Conservation (phyloP, 768 basidiomycete species). For the Sporobolomyces phaffii region DNA sequence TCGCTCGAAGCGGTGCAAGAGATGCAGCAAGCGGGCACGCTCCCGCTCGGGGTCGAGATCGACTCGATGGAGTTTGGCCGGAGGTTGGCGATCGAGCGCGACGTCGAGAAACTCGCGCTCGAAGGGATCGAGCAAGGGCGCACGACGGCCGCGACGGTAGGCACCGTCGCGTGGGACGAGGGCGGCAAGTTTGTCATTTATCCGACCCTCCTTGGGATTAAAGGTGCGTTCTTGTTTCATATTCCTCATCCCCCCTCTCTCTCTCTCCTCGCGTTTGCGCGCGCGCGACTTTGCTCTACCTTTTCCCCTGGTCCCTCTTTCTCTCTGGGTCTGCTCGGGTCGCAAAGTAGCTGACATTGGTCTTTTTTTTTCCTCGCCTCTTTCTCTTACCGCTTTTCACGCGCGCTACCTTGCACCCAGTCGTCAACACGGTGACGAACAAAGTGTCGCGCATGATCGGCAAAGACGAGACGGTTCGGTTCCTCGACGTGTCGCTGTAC, state of each 20-base stretch:
- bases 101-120: constrained; percentile 58
- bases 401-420: too few species aligned
- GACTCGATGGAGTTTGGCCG: constrained; percentile 99
- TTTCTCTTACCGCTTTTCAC: background rate
- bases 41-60: constrained; percentile 52
- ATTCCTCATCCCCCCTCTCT: too few species aligned
- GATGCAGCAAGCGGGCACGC: constrained; percentile 96
- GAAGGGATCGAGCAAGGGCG: constrained; percentile 51
- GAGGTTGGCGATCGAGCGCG: constrained; percentile 83
- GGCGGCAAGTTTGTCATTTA: constrained; percentile 91
- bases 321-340: too few species aligned
- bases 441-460: constrained; percentile 80
- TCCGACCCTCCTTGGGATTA: constrained; percentile 87
- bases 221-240: too few species aligned
- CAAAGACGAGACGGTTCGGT: constrained; percentile 87
- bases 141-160: constrained; percentile 55
- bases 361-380: too few species aligned
- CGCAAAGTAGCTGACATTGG: too few species aligned
- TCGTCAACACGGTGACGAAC: constrained; percentile 91
- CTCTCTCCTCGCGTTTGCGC: too few species aligned
- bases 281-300: too few species aligned
- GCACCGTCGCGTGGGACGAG: constrained; percentile 93
- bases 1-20: constrained; percentile 86
- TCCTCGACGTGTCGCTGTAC: constrained; percentile 79
- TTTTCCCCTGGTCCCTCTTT: too few species aligned